Evolutionary conservation across 2,329 filamentous ascomycete genomes (phyloP), one percentile per base, ranked within the genome.

Genomic region (Cladophialophora immunda): DNA sequence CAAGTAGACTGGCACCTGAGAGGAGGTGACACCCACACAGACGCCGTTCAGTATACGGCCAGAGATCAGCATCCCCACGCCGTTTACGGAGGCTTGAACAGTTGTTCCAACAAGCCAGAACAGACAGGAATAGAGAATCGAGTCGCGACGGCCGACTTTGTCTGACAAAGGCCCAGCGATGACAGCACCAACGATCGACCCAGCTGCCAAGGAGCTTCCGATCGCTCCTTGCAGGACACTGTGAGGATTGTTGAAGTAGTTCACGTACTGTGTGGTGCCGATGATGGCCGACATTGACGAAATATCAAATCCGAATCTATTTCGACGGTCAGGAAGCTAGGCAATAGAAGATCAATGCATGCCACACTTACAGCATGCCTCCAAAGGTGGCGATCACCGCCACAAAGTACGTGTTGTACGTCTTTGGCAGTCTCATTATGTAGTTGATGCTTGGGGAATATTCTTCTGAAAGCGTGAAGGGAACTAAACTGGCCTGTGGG

Each of bases 301-400:
- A 66, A 86, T 85, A 73, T 87, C 85, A 71, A 86, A 86, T 61
- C 85, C 85, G 66, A 86, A n/a, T n/a, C n/a, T n/a, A n/a, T n/a
- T n/a, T n/a, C n/a, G n/a, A n/a, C n/a, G n/a, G n/a, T n/a, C n/a
- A n/a, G n/a, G n/a, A n/a, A n/a, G n/a, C n/a, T n/a, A n/a, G n/a
- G n/a, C n/a, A n/a, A n/a, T n/a, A n/a, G n/a, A n/a, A n/a, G n/a
- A n/a, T n/a, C n/a, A n/a, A n/a, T n/a, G n/a, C n/a, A n/a, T n/a
- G n/a, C n/a, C n/a, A n/a, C n/a, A n/a, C n/a, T n/a, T n/a, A 86
- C 17, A 84, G 76, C 79, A 82, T 81, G 22, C 83, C 84, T 47
- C 83, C 84, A 41, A 85, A 78, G 0, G 84, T 86, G 64, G 84
- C 81, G 58, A 86, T 79, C 55, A 82, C 75, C 19, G 83, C 83